Evolutionary conservation across 2,329 filamentous ascomycete species (phyloP).

Genomic region (Diaporthe velutina): DNA sequence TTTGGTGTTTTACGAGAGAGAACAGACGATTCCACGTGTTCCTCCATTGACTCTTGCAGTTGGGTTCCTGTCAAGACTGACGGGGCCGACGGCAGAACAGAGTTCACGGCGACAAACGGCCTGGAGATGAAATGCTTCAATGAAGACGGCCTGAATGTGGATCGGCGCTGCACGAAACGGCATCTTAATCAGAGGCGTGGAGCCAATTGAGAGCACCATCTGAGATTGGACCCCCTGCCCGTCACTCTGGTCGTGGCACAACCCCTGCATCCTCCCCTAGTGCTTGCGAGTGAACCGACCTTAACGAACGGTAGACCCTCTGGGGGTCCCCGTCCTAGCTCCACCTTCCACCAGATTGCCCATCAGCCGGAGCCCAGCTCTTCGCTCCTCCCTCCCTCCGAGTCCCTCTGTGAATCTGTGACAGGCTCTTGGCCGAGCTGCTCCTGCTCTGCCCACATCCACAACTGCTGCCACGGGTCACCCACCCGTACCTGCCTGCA

Average conservation of each 20-base stretch:
- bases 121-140: slow-evolving; percentile 31
- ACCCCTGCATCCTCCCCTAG: slow-evolving; percentile 25
- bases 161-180: slow-evolving; percentile 35
- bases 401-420: slow-evolving; percentile 23
- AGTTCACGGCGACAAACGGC: slow-evolving; percentile 14
- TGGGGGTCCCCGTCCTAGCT: slow-evolving; percentile 27
- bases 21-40: background rate
- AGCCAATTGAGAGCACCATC: slow-evolving; percentile 33
- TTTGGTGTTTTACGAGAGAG: slow-evolving; percentile 6
- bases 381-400: background rate
- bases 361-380: slow-evolving; percentile 21
- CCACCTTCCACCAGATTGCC: slow-evolving; percentile 21
- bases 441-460: background rate
- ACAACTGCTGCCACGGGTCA: background rate
- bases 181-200: slow-evolving; percentile 33
- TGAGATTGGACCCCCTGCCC: slow-evolving; percentile 32
- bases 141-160: slow-evolving; percentile 21
- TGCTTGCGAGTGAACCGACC: background rate
- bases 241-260: slow-evolving; percentile 13
- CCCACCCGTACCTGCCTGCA: background rate
- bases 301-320: slow-evolving; percentile 16
- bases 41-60: background rate
- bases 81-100: slow-evolving; percentile 14
- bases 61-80: background rate
- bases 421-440: slow-evolving; percentile 8